Percentiles rank a stretch among this genome's conserved stretches.
phyloP scores from a whole-genome alignment of 176 grass and related monocot genomes.

The Hordeum vulgare region DNA sequence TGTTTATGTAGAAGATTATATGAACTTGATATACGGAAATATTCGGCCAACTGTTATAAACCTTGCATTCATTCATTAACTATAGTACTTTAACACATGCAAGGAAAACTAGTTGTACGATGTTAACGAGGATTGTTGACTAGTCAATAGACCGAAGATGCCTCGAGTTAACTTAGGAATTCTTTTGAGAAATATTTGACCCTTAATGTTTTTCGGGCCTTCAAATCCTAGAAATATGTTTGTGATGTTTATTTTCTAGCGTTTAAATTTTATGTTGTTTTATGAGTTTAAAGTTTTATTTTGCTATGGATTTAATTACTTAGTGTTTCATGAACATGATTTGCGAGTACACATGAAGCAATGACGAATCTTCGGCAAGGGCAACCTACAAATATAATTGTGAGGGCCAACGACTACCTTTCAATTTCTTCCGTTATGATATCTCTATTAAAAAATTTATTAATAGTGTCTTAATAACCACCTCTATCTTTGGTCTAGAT shows the following conservation, averaged over 20 bases:
- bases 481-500: neutral
- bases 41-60: too few species aligned
- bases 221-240: too few species aligned
- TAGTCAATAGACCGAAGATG: too few species aligned
- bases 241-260: neutral
- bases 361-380: too few species aligned
- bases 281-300: neutral
- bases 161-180: neutral
- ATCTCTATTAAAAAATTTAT: too few species aligned
- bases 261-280: neutral
- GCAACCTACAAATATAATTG: too few species aligned
- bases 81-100: neutral
- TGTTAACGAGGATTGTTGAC: neutral
- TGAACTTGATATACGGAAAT: too few species aligned
- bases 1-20: neutral
- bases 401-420: too few species aligned
- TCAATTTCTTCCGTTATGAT: too few species aligned
- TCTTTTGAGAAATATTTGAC: too few species aligned
- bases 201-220: too few species aligned
- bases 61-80: neutral
- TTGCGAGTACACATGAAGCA: too few species aligned
- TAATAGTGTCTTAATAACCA: neutral
- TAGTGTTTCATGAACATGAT: neutral
- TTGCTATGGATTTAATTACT: neutral
- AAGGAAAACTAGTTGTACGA: neutral